These are phyloP conservation scores for Barbarea vulgaris DNA, from an alignment of 345 rosid genomes.

Conservation along the genomic window DNA sequence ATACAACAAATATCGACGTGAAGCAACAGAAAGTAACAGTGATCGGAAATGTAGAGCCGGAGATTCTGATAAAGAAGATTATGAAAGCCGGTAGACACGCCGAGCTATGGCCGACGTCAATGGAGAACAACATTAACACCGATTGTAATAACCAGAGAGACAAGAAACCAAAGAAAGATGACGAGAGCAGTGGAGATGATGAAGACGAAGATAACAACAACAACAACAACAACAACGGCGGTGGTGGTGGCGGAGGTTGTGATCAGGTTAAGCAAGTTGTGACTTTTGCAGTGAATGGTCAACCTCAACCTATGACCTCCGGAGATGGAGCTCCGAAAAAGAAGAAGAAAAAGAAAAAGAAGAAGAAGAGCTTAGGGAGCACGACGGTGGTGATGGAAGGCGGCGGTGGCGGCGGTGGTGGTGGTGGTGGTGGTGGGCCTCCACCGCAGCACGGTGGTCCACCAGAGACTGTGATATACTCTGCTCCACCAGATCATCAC, in stretches of 20 bases:
- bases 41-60: slow-evolving; percentile 62
- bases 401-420: slow-evolving; percentile 26
- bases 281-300: slow-evolving; percentile 39
- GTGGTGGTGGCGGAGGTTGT: neutral
- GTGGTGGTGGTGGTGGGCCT: neutral
- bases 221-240: slow-evolving; percentile 7
- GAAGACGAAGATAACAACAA: slow-evolving; percentile 39
- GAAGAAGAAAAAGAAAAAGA: slow-evolving; percentile 73
- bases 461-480: slow-evolving; percentile 45
- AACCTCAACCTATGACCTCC: slow-evolving; percentile 34
- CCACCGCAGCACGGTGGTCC: slow-evolving; percentile 37
- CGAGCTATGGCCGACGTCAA: slow-evolving; percentile 63
- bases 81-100: slow-evolving; percentile 75
- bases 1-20: slow-evolving; percentile 59
- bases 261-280: slow-evolving; percentile 43
- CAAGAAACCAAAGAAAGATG: slow-evolving; percentile 47
- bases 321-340: slow-evolving; percentile 52
- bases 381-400: slow-evolving; percentile 32
- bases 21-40: slow-evolving; percentile 78
- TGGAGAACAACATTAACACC: slow-evolving; percentile 25
- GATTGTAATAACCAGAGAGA: slow-evolving; percentile 42
- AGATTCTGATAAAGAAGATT: slow-evolving; percentile 66
- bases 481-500: slow-evolving; percentile 39
- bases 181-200: slow-evolving; percentile 47
- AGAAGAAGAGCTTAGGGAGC: slow-evolving; percentile 40